Evolutionary conservation across 1,139 yeast species (phyloP).

Genomic region (Protomyces inundatus): DNA sequence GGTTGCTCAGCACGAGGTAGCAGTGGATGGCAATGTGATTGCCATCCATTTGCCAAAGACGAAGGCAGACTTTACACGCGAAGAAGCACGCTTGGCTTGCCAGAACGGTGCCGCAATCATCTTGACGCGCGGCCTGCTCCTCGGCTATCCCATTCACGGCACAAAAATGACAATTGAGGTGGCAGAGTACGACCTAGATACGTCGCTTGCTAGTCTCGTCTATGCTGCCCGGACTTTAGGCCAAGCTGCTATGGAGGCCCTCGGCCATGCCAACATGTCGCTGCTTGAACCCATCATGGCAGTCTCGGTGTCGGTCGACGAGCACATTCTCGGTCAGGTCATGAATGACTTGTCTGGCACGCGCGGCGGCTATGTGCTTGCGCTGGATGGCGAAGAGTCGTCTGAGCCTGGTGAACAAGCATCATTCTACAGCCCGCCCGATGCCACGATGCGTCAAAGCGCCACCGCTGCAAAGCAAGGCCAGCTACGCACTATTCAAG

Average conservation of each 20-base stretch:
- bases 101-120: constrained; percentile 53
- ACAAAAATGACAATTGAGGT: constrained; percentile 49
- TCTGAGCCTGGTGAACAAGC: constrained; percentile 35
- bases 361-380: constrained; percentile 60
- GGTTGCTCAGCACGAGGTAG: not conserved
- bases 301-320: constrained; percentile 60
- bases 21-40: constrained; percentile 8
- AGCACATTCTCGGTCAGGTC: constrained; percentile 74
- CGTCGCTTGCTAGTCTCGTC: constrained; percentile 41
- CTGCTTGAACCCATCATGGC: constrained; percentile 85
- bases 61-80: constrained; percentile 1
- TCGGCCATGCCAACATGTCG: constrained; percentile 42
- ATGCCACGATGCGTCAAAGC: constrained; percentile 40
- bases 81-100: constrained; percentile 37
- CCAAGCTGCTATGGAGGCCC: constrained; percentile 41
- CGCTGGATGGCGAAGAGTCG: constrained; percentile 40
- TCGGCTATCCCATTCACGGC: constrained; percentile 61
- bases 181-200: constrained; percentile 43
- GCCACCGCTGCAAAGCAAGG: constrained; percentile 38
- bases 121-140: constrained; percentile 67
- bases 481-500: constrained; percentile 47
- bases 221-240: constrained; percentile 47
- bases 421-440: constrained; percentile 41
- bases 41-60: constrained; percentile 1
- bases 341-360: constrained; percentile 72